phyloP scores from a whole-genome alignment of 345 rosid genomes.

The Melaleuca alternifolia region DNA sequence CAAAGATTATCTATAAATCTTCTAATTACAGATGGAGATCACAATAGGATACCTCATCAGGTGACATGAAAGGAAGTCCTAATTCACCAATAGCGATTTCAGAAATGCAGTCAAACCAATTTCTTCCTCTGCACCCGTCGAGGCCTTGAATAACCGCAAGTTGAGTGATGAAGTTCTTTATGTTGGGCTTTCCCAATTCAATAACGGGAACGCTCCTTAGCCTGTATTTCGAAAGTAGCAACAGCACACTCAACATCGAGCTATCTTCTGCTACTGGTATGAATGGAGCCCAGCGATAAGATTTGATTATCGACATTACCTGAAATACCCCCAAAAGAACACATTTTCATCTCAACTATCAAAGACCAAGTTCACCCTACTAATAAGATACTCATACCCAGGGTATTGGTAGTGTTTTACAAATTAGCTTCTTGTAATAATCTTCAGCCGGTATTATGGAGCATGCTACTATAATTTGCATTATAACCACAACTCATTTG shows the following conservation, averaged over 20 bases:
- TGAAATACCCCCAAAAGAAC: constrained; percentile 9
- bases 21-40: neutral
- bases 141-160: constrained; percentile 75
- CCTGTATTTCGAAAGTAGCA: constrained; percentile 76
- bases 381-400: neutral
- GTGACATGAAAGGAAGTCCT: constrained; percentile 80
- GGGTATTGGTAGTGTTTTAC: neutral
- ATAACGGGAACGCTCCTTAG: constrained; percentile 73
- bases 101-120: constrained; percentile 79
- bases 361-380: neutral
- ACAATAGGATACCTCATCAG: constrained; percentile 31
- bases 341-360: neutral
- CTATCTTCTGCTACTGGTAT: constrained; percentile 62
- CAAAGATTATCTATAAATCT: neutral
- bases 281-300: constrained; percentile 77
- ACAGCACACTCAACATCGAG: constrained; percentile 72
- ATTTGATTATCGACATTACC: constrained; percentile 67
- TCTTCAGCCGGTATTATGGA: neutral
- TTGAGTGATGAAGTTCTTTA: constrained; percentile 81
- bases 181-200: constrained; percentile 50
- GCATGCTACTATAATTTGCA: neutral
- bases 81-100: constrained; percentile 53
- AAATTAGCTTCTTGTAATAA: neutral
- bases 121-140: constrained; percentile 76
- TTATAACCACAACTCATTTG: neutral